Evolutionary conservation across 202 grass and related monocot genomes (phyloP).

Genomic region (Schoenoplectus triqueter): DNA sequence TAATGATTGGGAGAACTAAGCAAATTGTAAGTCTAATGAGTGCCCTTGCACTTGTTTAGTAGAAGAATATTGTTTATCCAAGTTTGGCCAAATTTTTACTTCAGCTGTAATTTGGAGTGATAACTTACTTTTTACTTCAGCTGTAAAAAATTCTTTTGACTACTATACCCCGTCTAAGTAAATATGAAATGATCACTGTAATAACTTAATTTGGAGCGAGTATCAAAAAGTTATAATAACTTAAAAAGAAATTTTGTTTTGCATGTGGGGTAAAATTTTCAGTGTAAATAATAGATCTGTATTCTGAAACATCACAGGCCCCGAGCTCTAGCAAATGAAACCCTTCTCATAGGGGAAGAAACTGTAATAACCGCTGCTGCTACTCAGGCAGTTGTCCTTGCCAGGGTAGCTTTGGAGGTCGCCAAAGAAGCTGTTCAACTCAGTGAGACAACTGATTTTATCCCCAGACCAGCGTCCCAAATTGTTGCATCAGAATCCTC

Average conservation of each 20-base stretch:
- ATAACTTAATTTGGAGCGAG: no score
- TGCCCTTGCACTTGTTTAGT: not conserved
- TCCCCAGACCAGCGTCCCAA: slow-evolving; percentile 18
- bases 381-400: slow-evolving; percentile 77
- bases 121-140: no score
- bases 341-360: slow-evolving; percentile 57
- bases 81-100: slow-evolving; percentile 15
- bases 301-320: slow-evolving; percentile 39
- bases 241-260: not conserved
- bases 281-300: slow-evolving; percentile 23
- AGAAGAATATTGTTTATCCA: not conserved
- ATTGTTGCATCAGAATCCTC: slow-evolving; percentile 29
- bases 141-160: not conserved
- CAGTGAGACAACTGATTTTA: slow-evolving; percentile 36
- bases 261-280: not conserved
- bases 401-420: slow-evolving; percentile 70
- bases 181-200: no score
- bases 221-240: not conserved
- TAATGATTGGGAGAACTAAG: not conserved
- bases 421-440: slow-evolving; percentile 74
- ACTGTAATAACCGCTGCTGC: slow-evolving; percentile 71
- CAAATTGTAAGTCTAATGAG: not conserved
- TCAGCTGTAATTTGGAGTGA: not conserved
- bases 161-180: no score
- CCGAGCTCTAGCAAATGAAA: slow-evolving; percentile 53